A percentile compares a stretch with the other conserved stretches of the same genome.
These are phyloP conservation scores for Helicocarpus griseus DNA, from an alignment of 2,329 filamentous ascomycete genomes.

Conservation along the genomic window DNA sequence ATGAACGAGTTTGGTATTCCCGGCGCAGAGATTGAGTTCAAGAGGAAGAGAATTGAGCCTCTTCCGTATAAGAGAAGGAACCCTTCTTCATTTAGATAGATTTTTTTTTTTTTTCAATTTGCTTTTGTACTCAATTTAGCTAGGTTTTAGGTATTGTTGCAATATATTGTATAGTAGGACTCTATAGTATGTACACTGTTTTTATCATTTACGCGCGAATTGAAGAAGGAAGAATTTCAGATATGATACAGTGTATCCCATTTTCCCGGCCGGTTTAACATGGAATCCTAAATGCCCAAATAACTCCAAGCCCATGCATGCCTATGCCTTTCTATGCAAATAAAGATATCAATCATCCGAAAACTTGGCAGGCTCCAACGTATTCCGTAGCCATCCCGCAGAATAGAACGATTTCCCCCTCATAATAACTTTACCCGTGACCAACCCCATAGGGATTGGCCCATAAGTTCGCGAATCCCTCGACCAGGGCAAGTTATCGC, in stretches of 20 bases:
- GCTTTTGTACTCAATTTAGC: constrained; percentile 15
- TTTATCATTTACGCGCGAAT: constrained; percentile 4
- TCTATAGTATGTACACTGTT: constrained; percentile 7
- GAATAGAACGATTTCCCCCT: constrained; percentile 27
- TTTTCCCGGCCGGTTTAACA: background rate
- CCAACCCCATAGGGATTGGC: constrained; percentile 72
- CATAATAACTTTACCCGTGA: constrained; percentile 72
- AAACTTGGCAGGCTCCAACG: constrained; percentile 24
- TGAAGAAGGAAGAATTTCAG: background rate
- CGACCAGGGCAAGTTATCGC: constrained; percentile 78
- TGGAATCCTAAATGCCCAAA: background rate
- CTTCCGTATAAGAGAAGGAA: constrained; percentile 55
- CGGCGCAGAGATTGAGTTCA: constrained; percentile 75
- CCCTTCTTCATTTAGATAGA: constrained; percentile 36
- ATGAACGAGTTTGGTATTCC: constrained; percentile 70
- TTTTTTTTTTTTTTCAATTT: constrained; percentile 6
- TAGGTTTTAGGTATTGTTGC: constrained; percentile 15
- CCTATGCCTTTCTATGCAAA: background rate
- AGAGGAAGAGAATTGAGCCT: constrained; percentile 63
- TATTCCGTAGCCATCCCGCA: constrained; percentile 29
- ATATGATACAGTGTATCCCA: background rate
- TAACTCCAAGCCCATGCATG: no score
- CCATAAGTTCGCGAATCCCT: constrained; percentile 77
- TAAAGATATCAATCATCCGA: constrained; percentile 10
- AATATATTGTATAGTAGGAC: constrained; percentile 32